Conservation (phyloP, 768 basidiomycete species). For the Lentinula sp. region DNA sequence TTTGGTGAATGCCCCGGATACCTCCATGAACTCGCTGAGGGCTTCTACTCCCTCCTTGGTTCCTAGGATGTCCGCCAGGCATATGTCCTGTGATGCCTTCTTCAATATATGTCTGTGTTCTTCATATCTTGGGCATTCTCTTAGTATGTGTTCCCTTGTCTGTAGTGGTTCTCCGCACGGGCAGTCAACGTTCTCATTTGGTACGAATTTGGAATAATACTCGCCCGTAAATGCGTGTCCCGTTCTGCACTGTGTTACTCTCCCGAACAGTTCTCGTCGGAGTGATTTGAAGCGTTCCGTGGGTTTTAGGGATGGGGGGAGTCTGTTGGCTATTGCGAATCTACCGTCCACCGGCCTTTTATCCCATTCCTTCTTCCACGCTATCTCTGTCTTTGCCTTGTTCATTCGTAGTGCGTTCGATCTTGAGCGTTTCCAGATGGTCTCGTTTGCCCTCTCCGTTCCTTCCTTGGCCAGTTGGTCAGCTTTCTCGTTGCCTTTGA, state of each 20-base stretch:
- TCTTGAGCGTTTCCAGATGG: not conserved
- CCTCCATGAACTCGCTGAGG: constrained; percentile 13
- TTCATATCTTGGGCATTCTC: constrained; percentile 15
- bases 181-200: constrained; percentile 14
- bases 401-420: not conserved
- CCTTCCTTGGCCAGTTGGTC: not conserved
- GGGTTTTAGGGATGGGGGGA: not conserved
- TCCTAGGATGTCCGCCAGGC: constrained; percentile 14
- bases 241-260: constrained; percentile 18
- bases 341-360: not conserved
- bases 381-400: not conserved
- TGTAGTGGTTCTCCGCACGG: constrained; percentile 17
- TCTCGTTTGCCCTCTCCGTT: not conserved
- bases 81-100: constrained; percentile 7
- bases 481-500: not conserved
- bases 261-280: constrained; percentile 17
- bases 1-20: constrained; percentile 14
- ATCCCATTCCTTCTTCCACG: not conserved
- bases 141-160: constrained; percentile 19
- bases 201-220: constrained; percentile 18
- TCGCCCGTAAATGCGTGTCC: constrained; percentile 21
- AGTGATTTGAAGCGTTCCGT: not conserved
- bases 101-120: constrained; percentile 11
- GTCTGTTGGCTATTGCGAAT: not conserved
- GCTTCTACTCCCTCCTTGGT: constrained; percentile 16